Evolutionary conservation across 352 stramenopile species (phyloP), one percentile per base, ranked within the genome.

Genomic region (Peronosclerospora sorghi): DNA sequence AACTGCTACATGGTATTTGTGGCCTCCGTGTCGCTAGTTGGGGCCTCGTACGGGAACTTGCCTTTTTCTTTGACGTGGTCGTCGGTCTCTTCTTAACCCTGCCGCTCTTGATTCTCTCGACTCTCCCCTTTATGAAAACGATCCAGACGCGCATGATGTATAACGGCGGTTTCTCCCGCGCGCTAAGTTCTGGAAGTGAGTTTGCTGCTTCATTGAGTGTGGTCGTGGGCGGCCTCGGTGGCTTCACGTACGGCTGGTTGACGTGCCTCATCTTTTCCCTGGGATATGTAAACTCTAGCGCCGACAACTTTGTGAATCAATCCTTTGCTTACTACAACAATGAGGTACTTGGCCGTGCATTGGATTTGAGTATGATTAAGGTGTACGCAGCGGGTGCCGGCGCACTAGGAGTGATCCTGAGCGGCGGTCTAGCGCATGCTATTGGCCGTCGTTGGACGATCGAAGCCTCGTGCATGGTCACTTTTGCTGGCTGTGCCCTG

Each of bases 91-190:
- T 91, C 43, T 41, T 91, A 15, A 64, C 83, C 12, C 10, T 90
- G 1, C 76, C 79, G 17, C 63, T 94, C 13, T 35, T 91, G 30
- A 32, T 91, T 14, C 24, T 94, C 4, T 91, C 78, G 32, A 77
- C 73, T 14, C 78, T 94, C 46, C 81, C 78, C 15, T 94, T 91
- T 51, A 91, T 94, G 78, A 77, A 73, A 28, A 91, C 79, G 7
- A 86, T 91, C 41, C 81, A 94, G 41, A 90, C 81, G 28, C 78
- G 81, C 23, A 94, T 94, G 78, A 94, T 94, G 81, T 94, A 94
- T 58, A 94, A 94, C 44, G 79, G 80, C 14, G 78, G 81, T 30
- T 94, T 94, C 35, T 90, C 81, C 10, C 74, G 74, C 32, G 74
- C 78, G 0, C 47, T 94, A 45, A 89, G 78, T 46, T 83, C 76